Evolutionary conservation across 1,284 basidiomycete species (phyloP), one percentile per base, ranked within the genome.

Genomic region (Vanrija sp.): DNA sequence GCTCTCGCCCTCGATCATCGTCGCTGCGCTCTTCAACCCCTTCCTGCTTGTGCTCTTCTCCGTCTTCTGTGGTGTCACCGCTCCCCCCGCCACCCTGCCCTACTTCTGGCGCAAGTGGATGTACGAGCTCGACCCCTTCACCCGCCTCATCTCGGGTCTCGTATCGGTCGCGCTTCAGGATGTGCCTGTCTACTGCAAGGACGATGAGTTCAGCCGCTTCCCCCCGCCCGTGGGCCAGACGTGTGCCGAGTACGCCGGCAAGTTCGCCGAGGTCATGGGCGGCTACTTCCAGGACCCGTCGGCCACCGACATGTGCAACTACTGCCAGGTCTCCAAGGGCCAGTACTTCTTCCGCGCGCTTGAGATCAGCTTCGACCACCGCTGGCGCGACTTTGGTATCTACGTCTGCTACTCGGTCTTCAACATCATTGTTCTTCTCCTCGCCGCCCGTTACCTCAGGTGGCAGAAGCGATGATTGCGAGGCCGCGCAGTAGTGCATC

Each of bases 1-100:
- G 0, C 76, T 93, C 42, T 86, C 87, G 2, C 75, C 75, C 5
- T 75, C 77, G 8, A 77, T 78, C 61, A 73, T 84, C 70, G 84
- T 91, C 44, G 88, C 89, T 6, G 86, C 88, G 12, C 76, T 93
- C 54, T 87, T 87, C 76, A 91, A 89, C 66, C 87, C 90, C 6
- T 89, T 88, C 79, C 61, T 91, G 48, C 80, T 82, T 45, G 79
- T 91, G 45, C 79, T 87, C 43, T 81, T 89, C 54, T 76, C 81
- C 14, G 81, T 86, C 18, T 87, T 89, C 81, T 88, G 86, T 59
- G 88, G 91, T 77, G 89, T 93, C 29, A 86, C 87, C 3, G 84
- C 91, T 51, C 89, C 89, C 0, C 58, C 67, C 38, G 47, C 61
- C 6, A 81, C 81, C 0, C 76, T 91, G 73, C 80, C 81, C 43